Evolutionary conservation across 1,139 yeast genomes (phyloP).

Genomic region (Suhomyces ambrosiae): DNA sequence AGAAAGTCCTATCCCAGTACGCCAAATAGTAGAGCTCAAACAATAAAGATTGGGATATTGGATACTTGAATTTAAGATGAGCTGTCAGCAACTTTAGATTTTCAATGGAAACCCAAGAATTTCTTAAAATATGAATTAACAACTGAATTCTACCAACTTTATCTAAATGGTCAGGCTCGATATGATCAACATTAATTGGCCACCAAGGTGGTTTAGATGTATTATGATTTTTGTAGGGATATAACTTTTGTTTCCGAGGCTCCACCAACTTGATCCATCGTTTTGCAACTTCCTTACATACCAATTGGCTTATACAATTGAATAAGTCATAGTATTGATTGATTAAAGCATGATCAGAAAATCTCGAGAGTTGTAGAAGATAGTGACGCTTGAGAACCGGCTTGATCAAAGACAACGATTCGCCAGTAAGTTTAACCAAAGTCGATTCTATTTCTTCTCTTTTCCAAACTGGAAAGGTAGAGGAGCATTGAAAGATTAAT

Average conservation of each 20-base stretch:
- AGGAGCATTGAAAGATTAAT: slow-evolving; percentile 17
- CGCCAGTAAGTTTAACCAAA: slow-evolving; percentile 3
- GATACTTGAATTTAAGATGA: slow-evolving; percentile 15
- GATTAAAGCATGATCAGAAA: slow-evolving; percentile 2
- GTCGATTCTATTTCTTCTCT: slow-evolving; percentile 14
- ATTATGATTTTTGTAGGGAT: slow-evolving; percentile 61
- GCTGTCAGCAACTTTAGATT: slow-evolving; percentile 22
- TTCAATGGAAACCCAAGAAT: slow-evolving; percentile 25
- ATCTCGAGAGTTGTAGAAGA: slow-evolving; percentile 2
- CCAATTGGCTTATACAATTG: slow-evolving; percentile 42
- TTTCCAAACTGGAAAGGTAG: slow-evolving; percentile 18
- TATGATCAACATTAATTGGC: slow-evolving; percentile 62
- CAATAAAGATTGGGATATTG: slow-evolving; percentile 18
- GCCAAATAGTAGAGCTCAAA: slow-evolving; percentile 34
- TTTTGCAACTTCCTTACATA: slow-evolving; percentile 65
- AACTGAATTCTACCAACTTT: slow-evolving; percentile 57
- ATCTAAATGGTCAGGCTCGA: slow-evolving; percentile 73
- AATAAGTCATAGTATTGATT: slow-evolving; percentile 15
- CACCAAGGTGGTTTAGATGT: slow-evolving; percentile 66
- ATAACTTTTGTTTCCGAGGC: slow-evolving; percentile 65
- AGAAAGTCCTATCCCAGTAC: slow-evolving; percentile 25
- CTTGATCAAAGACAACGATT: slow-evolving; percentile 6
- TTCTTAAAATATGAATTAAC: slow-evolving; percentile 45
- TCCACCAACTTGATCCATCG: slow-evolving; percentile 67
- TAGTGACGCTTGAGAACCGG: slow-evolving; percentile 12